phyloP scores from a whole-genome alignment of 75 land plant species.

The Selaginella moellendorffii region DNA sequence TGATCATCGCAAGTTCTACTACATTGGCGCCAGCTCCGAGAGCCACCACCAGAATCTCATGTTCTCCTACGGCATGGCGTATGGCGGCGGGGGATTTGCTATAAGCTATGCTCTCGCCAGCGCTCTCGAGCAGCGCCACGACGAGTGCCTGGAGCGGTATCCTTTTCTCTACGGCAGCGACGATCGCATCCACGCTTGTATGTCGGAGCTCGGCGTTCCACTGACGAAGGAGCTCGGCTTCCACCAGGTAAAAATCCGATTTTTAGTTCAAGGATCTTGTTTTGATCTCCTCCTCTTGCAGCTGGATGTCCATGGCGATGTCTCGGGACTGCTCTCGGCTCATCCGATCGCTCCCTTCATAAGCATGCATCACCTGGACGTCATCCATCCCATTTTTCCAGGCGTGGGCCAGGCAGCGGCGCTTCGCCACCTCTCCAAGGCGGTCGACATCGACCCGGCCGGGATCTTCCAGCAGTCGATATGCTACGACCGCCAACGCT shows the following conservation, averaged over 20 bases:
- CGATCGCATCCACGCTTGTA: constrained; percentile 31
- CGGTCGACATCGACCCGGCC: constrained; percentile 31
- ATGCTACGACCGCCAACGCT: constrained; percentile 35
- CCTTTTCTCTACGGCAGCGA: constrained; percentile 44
- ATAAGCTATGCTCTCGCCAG: constrained; percentile 36
- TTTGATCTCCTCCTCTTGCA: constrained; percentile 13
- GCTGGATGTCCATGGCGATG: constrained; percentile 55
- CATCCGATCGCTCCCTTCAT: constrained; percentile 53
- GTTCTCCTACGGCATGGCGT: constrained; percentile 42
- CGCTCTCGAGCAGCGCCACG: constrained; percentile 29
- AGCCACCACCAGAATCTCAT: constrained; percentile 29
- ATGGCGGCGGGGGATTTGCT: constrained; percentile 50
- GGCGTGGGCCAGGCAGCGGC: constrained; percentile 24
- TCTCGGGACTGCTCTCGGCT: constrained; percentile 50
- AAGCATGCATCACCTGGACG: constrained; percentile 68
- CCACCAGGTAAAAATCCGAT: constrained; percentile 37
- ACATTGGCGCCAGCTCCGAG: constrained; percentile 40
- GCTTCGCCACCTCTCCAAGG: constrained; percentile 39
- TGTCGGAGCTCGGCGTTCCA: constrained; percentile 45
- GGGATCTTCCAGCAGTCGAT: constrained; percentile 59
- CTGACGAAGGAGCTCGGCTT: constrained; percentile 45
- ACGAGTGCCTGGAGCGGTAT: constrained; percentile 37
- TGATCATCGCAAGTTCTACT: constrained; percentile 29
- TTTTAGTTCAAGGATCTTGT: neutral
- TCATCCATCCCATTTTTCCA: constrained; percentile 53